These are phyloP conservation scores for Pythium brachiatum DNA, from an alignment of 352 stramenopile species.

Conservation along the genomic window DNA sequence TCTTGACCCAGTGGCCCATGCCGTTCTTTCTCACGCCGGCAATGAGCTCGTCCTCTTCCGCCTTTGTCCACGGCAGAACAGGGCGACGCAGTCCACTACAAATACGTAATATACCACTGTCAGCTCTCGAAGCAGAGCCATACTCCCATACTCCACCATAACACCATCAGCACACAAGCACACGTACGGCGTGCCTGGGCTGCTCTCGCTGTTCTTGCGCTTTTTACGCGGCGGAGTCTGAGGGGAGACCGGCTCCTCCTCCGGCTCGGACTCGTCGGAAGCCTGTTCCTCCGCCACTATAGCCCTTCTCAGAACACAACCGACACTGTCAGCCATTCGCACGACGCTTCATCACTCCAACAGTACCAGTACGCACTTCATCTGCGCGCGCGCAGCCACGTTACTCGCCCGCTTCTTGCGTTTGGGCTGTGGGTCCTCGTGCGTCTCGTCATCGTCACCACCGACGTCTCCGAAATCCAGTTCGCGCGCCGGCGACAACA, in stretches of 20 bases:
- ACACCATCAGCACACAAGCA: not conserved
- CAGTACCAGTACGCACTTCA: not conserved
- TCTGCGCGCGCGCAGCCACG: not conserved
- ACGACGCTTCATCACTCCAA: not conserved
- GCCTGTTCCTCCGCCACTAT: not conserved
- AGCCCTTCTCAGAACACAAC: not conserved
- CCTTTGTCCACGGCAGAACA: conserved; percentile 33
- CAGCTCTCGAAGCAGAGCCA: not conserved
- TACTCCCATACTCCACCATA: not conserved
- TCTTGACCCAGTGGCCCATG: conserved; percentile 44
- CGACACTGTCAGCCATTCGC: not conserved
- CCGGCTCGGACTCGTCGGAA: not conserved
- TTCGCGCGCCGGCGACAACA: conserved; percentile 23
- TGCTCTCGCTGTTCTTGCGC: not conserved
- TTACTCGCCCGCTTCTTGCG: not conserved
- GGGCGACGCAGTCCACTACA: not conserved
- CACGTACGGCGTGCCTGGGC: not conserved
- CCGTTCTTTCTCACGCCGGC: conserved; percentile 41
- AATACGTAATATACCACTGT: not conserved
- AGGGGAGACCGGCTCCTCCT: not conserved
- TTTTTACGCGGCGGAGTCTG: not conserved
- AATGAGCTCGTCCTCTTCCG: conserved; percentile 44
- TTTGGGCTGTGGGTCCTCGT: not conserved
- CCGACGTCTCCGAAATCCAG: conserved; percentile 31
- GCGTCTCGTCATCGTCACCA: conserved; percentile 15